These are phyloP conservation scores for Aspergillus avenaceus DNA, from an alignment of 495 filamentous ascomycete genomes.

Conservation along the genomic window DNA sequence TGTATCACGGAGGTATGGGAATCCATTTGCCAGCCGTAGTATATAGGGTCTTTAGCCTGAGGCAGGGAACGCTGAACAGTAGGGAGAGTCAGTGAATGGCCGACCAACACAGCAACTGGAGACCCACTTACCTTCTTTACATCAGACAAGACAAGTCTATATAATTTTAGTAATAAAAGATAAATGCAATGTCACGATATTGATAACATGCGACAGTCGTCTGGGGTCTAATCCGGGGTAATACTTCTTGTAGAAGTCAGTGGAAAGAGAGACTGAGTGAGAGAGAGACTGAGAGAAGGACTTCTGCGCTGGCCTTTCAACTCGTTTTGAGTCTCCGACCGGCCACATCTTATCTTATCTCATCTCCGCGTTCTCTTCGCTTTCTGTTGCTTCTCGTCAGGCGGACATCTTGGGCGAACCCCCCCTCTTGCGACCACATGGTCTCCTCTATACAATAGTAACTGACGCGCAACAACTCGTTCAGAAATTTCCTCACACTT, in stretches of 20 bases:
- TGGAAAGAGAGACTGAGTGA: slow-evolving; percentile 7
- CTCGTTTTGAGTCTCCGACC: slow-evolving; percentile 13
- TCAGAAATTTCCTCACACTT: not conserved
- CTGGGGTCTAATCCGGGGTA: not conserved
- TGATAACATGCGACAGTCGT: not conserved
- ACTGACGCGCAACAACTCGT: not conserved
- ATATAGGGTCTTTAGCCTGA: slow-evolving; percentile 11
- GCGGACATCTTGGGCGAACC: slow-evolving; percentile 1
- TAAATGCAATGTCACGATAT: not conserved
- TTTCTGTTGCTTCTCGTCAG: slow-evolving; percentile 1
- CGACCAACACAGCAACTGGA: slow-evolving; percentile 5
- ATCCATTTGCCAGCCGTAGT: slow-evolving; percentile 8
- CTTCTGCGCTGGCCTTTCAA: slow-evolving; percentile 14
- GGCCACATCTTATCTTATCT: slow-evolving; percentile 40
- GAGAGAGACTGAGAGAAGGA: slow-evolving; percentile 12
- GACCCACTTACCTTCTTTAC: slow-evolving; percentile 18
- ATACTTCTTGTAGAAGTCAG: slow-evolving; percentile 4
- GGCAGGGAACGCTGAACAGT: slow-evolving; percentile 6
- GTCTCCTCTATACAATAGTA: slow-evolving; percentile 2
- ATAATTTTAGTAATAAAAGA: slow-evolving; percentile 11
- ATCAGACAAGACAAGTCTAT: slow-evolving; percentile 3
- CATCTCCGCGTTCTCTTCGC: slow-evolving; percentile 34
- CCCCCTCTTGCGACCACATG: not conserved
- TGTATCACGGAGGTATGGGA: slow-evolving; percentile 6
- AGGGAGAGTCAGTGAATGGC: slow-evolving; percentile 18